phyloP scores from a whole-genome alignment of 768 basidiomycete genomes.

The Suillus plorans region DNA sequence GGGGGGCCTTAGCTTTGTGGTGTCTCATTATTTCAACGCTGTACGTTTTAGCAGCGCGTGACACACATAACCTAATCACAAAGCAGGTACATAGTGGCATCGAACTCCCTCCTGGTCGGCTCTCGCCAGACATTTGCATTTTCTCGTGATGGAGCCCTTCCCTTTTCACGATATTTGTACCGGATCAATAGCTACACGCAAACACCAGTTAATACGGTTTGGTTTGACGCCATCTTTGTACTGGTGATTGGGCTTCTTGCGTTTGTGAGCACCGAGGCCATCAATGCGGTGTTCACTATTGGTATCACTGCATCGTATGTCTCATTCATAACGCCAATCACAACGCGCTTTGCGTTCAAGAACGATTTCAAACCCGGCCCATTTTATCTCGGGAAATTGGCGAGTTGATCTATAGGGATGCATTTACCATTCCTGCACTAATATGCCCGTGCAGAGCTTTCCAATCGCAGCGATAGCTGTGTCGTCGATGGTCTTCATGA shows the following conservation, averaged over 20 bases:
- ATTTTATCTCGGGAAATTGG: not conserved
- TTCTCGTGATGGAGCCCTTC: not conserved
- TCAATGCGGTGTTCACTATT: not conserved
- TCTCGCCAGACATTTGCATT: slow-evolving; percentile 2
- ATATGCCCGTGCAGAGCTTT: not conserved
- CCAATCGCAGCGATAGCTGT: not conserved
- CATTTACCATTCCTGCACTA: not conserved
- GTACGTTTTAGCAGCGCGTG: not conserved
- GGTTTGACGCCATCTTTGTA: not conserved
- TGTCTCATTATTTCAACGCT: not conserved
- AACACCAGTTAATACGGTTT: not conserved
- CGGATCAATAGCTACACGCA: not conserved
- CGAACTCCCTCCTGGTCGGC: not conserved
- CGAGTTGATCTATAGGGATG: not conserved
- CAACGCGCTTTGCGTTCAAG: not conserved
- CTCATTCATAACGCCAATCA: not conserved
- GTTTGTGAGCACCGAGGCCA: not conserved
- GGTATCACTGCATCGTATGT: not conserved
- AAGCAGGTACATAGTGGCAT: not conserved
- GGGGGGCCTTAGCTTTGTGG: not conserved
- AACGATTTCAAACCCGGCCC: not conserved
- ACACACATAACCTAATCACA: not conserved
- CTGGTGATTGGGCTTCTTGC: not conserved
- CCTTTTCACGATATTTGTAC: not conserved
- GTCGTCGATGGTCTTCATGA: slow-evolving; percentile 1